phyloP scores from a whole-genome alignment of 768 basidiomycete genomes.

The Roridomyces roridus region DNA sequence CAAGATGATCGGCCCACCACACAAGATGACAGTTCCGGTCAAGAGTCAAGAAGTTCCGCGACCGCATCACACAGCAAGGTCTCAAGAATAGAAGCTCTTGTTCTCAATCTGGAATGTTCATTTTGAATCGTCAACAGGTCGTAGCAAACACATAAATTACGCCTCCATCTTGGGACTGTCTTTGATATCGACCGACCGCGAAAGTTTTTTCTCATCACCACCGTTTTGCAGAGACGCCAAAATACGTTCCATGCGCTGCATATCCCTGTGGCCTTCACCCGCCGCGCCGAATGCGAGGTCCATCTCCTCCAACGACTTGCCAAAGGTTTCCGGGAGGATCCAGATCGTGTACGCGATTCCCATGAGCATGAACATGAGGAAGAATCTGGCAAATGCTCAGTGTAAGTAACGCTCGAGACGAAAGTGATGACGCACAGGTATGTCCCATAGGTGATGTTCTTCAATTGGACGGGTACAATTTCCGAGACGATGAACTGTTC shows the following conservation, averaged over 20 bases:
- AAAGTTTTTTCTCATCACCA: constrained; percentile 8
- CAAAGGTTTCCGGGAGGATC: constrained; percentile 36
- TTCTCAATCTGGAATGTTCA: too few species aligned
- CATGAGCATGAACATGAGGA: constrained; percentile 33
- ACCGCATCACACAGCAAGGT: too few species aligned
- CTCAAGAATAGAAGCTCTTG: too few species aligned
- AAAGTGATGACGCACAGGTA: constrained; percentile 28
- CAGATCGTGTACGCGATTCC: constrained; percentile 33
- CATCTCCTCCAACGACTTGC: constrained; percentile 38
- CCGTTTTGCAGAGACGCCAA: constrained; percentile 10
- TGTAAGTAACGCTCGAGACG: not conserved
- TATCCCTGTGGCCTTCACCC: constrained; percentile 27
- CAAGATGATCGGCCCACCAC: too few species aligned
- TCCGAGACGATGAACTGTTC: constrained; percentile 27
- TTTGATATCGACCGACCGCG: not conserved
- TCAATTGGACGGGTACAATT: constrained; percentile 42
- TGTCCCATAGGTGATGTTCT: constrained; percentile 38
- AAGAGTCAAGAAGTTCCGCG: too few species aligned
- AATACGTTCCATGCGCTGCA: constrained; percentile 28
- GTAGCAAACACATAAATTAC: too few species aligned
- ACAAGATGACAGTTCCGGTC: too few species aligned
- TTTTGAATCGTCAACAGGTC: too few species aligned
- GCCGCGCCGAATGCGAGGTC: constrained; percentile 29
- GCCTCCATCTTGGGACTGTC: constrained; percentile 9
- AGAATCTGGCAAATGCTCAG: constrained; percentile 21